phyloP scores from a whole-genome alignment of 2,329 filamentous ascomycete genomes.

The Fusarium mundagurra region DNA sequence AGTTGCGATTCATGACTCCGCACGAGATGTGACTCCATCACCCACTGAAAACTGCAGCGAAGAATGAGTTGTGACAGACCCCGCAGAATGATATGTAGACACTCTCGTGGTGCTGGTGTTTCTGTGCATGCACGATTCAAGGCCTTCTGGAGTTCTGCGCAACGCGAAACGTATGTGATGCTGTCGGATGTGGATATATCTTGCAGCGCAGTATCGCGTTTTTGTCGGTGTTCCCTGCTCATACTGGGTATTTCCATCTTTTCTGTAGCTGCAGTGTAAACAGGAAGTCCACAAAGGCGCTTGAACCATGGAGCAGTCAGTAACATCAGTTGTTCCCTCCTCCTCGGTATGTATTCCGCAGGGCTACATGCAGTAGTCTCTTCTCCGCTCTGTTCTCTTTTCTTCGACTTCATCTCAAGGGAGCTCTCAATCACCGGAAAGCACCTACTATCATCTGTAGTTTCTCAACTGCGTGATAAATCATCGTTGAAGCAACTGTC shows the following conservation, averaged over 20 bases:
- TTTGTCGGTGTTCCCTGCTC: no score
- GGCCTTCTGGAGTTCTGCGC: not conserved
- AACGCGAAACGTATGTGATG: not conserved
- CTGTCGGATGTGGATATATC: not conserved
- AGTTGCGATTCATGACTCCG: not conserved
- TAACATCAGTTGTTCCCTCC: not conserved
- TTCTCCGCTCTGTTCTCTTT: not conserved
- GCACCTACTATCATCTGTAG: fast-evolving
- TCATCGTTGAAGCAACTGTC: not conserved
- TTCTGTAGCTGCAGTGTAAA: not conserved
- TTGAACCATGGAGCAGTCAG: fast-evolving
- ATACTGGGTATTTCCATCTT: not conserved
- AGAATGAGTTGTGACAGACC: not conserved
- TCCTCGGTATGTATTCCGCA: not conserved
- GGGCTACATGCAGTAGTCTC: fast-evolving
- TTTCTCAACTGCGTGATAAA: not conserved
- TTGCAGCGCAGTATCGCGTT: not conserved
- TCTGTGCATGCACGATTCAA: not conserved
- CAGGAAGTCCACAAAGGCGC: fast-evolving
- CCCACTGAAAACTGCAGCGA: not conserved
- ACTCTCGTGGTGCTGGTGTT: not conserved
- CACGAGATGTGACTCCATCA: not conserved
- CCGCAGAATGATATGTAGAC: not conserved
- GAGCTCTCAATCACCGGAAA: fast-evolving
- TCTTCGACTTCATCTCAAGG: no score